A percentile compares a stretch with the other conserved stretches of the same genome.
Conservation (phyloP, 164 flowering plant species). For the Macadamia integrifolia region DNA sequence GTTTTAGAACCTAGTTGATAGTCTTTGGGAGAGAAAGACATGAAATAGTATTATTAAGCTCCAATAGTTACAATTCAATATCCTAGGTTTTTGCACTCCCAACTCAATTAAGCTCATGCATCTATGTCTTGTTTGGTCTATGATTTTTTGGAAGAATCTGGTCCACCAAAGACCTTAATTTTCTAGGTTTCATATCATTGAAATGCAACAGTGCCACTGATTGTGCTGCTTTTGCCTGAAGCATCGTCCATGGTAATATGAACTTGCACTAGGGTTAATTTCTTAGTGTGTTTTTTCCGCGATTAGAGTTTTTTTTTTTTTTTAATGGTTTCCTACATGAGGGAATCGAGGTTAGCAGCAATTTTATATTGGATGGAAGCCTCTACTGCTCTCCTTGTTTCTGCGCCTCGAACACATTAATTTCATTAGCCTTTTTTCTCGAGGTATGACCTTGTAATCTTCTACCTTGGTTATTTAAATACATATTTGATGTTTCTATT, state of each 20-base stretch:
- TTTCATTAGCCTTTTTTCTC: conserved; percentile 28
- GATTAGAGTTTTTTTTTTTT: neutral
- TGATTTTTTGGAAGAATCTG: conserved; percentile 22
- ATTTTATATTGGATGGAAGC: conserved; percentile 44
- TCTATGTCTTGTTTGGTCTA: conserved; percentile 28
- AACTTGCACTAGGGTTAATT: conserved; percentile 4
- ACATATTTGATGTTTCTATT: conserved; percentile 76
- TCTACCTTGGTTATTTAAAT: conserved; percentile 36
- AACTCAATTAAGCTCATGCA: conserved; percentile 25
- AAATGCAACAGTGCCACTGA: conserved; percentile 10
- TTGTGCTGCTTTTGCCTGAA: conserved; percentile 32
- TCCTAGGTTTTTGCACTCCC: conserved; percentile 22
- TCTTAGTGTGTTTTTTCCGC: conserved; percentile 19
- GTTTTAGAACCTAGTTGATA: conserved; percentile 23
- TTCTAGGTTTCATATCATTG: conserved; percentile 8
- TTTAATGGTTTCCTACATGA: conserved; percentile 7
- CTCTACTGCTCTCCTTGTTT: conserved; percentile 40
- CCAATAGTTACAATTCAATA: conserved; percentile 6
- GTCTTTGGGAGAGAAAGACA: no score
- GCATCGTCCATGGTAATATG: conserved; percentile 3
- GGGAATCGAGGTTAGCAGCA: conserved; percentile 30
- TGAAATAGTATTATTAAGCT: no score
- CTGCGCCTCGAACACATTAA: conserved; percentile 61
- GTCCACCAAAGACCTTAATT: conserved; percentile 19
- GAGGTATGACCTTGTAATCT: conserved; percentile 27